phyloP scores from a whole-genome alignment of 805 yeast genomes.

The Nakazawaea anatomiae region DNA sequence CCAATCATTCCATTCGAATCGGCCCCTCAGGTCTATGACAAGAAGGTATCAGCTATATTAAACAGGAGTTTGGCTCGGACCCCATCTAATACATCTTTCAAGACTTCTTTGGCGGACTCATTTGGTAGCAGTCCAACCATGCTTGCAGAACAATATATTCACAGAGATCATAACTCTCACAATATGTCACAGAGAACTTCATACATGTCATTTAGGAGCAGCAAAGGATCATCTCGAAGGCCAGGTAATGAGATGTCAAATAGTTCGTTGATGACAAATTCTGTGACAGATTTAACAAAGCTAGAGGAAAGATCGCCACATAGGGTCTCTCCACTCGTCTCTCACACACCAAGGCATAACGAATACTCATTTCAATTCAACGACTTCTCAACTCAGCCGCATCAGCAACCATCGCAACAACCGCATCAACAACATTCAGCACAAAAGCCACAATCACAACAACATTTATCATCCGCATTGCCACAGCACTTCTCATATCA shows the following conservation, averaged over 20 bases:
- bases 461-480: not conserved
- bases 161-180: constrained; percentile 4
- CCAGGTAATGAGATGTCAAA: constrained; percentile 4
- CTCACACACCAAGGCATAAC: constrained; percentile 5
- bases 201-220: constrained; percentile 17
- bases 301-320: constrained; percentile 6
- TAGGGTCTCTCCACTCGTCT: constrained; percentile 3
- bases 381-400: constrained; percentile 13
- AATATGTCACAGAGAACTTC: constrained; percentile 13
- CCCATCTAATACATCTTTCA: constrained; percentile 72
- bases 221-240: constrained; percentile 11
- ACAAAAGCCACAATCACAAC: constrained; percentile 7
- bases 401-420: constrained; percentile 9
- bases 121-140: constrained; percentile 29
- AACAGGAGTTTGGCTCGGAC: constrained; percentile 69
- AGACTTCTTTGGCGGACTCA: constrained; percentile 68
- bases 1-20: constrained; percentile 53
- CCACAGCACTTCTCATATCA: not conserved
- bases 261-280: not conserved
- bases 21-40: constrained; percentile 74
- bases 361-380: constrained; percentile 10
- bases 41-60: constrained; percentile 69
- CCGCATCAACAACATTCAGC: not conserved
- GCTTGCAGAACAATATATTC: constrained; percentile 11
- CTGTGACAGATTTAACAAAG: constrained; percentile 4